Evolutionary conservation across 2,329 filamentous ascomycete genomes (phyloP).

Genomic region (Knufia fluminis): DNA sequence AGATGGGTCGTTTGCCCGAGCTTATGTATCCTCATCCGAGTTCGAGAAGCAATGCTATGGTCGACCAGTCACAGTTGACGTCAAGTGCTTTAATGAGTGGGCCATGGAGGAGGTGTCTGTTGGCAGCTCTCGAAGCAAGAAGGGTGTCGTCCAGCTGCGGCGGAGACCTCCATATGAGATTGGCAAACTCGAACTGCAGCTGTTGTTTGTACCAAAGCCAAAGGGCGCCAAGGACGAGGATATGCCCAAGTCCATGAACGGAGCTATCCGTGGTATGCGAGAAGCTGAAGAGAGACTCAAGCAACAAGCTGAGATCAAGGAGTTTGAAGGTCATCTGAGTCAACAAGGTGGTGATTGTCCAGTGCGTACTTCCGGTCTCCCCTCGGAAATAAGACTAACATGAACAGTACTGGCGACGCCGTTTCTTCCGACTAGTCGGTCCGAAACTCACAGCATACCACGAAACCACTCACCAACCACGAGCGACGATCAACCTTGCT

Average conservation of each 20-base stretch:
- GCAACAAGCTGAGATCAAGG: slow-evolving; percentile 21
- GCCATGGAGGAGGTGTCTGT: slow-evolving; percentile 72
- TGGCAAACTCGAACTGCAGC: slow-evolving; percentile 85
- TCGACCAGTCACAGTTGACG: slow-evolving; percentile 74
- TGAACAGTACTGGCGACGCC: slow-evolving; percentile 86
- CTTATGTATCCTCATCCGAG: slow-evolving; percentile 88
- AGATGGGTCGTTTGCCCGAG: slow-evolving; percentile 87
- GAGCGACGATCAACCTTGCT: slow-evolving; percentile 90
- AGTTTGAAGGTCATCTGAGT: slow-evolving; percentile 78
- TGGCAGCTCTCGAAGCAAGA: slow-evolving; percentile 92
- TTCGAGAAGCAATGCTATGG: slow-evolving; percentile 84
- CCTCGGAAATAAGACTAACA: slow-evolving; percentile 8
- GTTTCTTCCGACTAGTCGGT: slow-evolving; percentile 90
- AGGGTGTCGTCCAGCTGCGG: slow-evolving; percentile 61
- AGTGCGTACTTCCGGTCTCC: slow-evolving; percentile 50
- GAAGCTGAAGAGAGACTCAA: slow-evolving; percentile 68
- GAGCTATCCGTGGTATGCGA: slow-evolving; percentile 84
- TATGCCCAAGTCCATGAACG: slow-evolving; percentile 99
- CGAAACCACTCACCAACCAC: slow-evolving; percentile 86
- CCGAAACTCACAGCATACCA: slow-evolving; percentile 92
- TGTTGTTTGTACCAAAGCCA: slow-evolving; percentile 88
- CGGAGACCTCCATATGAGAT: slow-evolving; percentile 87
- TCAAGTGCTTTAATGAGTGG: slow-evolving; percentile 98
- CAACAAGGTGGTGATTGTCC: slow-evolving; percentile 97
- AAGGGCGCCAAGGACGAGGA: slow-evolving; percentile 81